These are phyloP conservation scores for Digitaria exilis DNA, from an alignment of 202 grass and related monocot species.

Conservation along the genomic window DNA sequence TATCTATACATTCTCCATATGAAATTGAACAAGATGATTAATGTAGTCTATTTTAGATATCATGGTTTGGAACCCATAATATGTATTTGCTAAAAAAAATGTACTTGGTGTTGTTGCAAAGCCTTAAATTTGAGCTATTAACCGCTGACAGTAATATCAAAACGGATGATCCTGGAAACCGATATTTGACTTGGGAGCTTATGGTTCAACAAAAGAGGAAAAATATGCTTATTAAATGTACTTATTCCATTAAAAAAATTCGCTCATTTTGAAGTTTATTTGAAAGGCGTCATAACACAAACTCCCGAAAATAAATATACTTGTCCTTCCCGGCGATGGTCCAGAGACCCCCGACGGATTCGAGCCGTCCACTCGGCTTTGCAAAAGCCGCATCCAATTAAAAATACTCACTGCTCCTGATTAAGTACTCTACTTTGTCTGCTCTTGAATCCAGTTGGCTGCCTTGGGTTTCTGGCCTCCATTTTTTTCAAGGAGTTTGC, in stretches of 20 bases:
- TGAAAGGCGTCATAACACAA: not conserved
- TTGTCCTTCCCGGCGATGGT: not conserved
- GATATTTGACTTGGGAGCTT: not conserved
- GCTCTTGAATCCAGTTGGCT: conserved; percentile 2
- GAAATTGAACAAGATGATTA: not conserved
- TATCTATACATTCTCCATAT: not conserved
- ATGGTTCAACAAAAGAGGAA: no score
- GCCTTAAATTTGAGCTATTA: not conserved
- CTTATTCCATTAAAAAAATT: no score
- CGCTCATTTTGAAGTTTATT: not conserved
- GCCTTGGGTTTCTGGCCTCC: not conserved
- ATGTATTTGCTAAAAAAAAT: not conserved
- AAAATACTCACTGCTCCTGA: not conserved
- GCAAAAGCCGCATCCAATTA: conserved; percentile 15
- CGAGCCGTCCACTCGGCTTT: conserved; percentile 12
- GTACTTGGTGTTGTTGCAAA: not conserved
- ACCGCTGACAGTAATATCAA: not conserved
- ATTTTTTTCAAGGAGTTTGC: not conserved
- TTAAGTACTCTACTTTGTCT: not conserved
- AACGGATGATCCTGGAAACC: not conserved
- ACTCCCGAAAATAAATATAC: not conserved
- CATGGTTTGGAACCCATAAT: not conserved
- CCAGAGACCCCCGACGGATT: not conserved
- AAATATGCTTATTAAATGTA: not conserved
- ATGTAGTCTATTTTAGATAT: not conserved